Evolutionary conservation across 768 basidiomycete species (phyloP), one percentile per base, ranked within the genome.

Genomic region (Ephemerocybe angulata): DNA sequence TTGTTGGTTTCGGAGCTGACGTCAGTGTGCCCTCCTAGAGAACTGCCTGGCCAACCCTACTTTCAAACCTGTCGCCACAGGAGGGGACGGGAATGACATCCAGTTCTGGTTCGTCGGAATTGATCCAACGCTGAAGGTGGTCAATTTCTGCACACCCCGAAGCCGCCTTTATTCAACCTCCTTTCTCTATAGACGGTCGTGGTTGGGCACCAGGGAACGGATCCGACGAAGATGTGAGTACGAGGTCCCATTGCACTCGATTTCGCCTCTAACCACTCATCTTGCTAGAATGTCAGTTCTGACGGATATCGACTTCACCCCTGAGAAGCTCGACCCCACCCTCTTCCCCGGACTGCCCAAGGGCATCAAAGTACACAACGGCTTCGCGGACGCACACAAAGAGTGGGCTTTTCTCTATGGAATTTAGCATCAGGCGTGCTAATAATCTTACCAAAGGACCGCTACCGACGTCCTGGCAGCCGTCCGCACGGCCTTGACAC

Each of bases 51-150:
- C 76, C 6, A 81, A 79, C 53, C 66, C 79, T 1, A 65, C 59
- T 3, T 84, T 84, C 63, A 61, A 72, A 10, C 80, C 80, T 12
- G 61, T 76, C 6, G 79, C 76, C 21, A 75, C 80, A 8, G 80
- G 82, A 0, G 80, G 81, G 5, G 73, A 81, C 53, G 81, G 78
- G 2, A 47, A 50, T n/a, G 53, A 54, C 6, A 59, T 70, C 8
- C 78, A 80, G 60, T 79, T 67, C 52, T 83, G 82, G 76, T 72
- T 67, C 67, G 75, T 78, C 22, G 75, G 76, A 1, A 71, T 69
- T 51, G 73, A 76, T 52, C 63, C 69, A 7, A 66, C 62, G 5
- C 70, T 77, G 19, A 57, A 66, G 37, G 72, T 70, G 55, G 37
- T 10, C 25, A 30, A 27, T 11, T 50, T 30, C 27, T 44, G 25